These are phyloP conservation scores for Auriscalpium orientale DNA, from an alignment of 768 basidiomycete species.

Conservation along the genomic window DNA sequence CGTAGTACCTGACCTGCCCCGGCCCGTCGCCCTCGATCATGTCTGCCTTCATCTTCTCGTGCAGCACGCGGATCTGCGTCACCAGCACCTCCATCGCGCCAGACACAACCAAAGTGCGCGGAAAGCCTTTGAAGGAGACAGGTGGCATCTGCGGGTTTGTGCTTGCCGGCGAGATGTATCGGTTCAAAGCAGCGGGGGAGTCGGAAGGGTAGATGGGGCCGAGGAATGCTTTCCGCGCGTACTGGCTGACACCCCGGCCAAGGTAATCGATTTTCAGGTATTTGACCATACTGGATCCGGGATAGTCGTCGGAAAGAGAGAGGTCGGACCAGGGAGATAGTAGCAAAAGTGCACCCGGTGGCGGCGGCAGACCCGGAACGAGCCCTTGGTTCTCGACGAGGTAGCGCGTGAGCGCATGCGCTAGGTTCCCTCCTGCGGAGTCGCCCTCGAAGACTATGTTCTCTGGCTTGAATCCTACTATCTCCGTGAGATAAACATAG, in stretches of 20 bases:
- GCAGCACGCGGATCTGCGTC: background rate
- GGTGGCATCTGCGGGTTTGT: background rate
- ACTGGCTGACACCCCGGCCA: background rate
- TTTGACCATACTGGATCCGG: too few species aligned
- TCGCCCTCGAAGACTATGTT: conserved; percentile 14
- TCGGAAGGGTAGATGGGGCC: background rate
- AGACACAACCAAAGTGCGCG: background rate
- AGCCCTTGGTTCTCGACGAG: conserved; percentile 1
- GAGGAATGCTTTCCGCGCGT: background rate
- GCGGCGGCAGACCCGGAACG: background rate
- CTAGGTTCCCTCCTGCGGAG: conserved; percentile 16
- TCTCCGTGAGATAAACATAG: conserved; percentile 5
- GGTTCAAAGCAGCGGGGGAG: background rate
- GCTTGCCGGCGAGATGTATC: conserved; percentile 1
- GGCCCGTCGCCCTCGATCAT: background rate
- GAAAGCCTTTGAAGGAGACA: background rate
- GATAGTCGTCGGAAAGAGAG: background rate
- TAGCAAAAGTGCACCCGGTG: conserved; percentile 10
- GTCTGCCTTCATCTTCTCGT: background rate
- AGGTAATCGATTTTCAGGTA: background rate
- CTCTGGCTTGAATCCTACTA: conserved; percentile 8
- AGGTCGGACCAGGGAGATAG: conserved; percentile 13
- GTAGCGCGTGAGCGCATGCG: conserved; percentile 12
- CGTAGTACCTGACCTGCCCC: background rate
- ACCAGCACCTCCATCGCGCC: background rate